These are phyloP conservation scores for Mariannaea sp. DNA, from an alignment of 2,329 filamentous ascomycete species.

Conservation along the genomic window DNA sequence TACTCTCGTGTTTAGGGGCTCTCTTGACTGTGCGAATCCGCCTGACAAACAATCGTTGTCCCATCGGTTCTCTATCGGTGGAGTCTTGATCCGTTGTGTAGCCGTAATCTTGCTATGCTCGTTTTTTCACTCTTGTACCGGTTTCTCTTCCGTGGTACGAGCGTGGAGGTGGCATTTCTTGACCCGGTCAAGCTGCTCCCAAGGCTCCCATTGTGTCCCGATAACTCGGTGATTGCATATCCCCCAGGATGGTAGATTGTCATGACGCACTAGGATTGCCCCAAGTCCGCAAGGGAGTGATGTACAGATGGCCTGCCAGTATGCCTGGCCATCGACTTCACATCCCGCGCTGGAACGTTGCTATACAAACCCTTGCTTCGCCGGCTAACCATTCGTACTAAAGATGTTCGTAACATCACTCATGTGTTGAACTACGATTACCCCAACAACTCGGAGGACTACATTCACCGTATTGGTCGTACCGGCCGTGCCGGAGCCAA, in stretches of 20 bases:
- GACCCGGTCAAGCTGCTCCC: slow-evolving; percentile 73
- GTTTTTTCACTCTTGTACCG: slow-evolving; percentile 76
- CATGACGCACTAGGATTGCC: slow-evolving; percentile 61
- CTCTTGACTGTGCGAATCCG: slow-evolving; percentile 87
- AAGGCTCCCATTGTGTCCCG: slow-evolving; percentile 59
- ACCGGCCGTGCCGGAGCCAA: slow-evolving; percentile 93
- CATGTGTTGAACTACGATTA: slow-evolving; percentile 99
- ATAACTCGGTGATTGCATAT: slow-evolving; percentile 61
- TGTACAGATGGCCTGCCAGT: slow-evolving; percentile 54
- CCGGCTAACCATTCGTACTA: slow-evolving; percentile 75
- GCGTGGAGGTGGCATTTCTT: slow-evolving; percentile 79
- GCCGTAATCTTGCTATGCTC: slow-evolving; percentile 66
- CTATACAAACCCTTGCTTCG: slow-evolving; percentile 58
- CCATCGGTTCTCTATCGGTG: slow-evolving; percentile 79
- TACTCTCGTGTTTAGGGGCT: slow-evolving; percentile 91
- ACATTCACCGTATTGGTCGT: slow-evolving; percentile 95
- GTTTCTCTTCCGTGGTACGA: slow-evolving; percentile 67
- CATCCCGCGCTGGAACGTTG: slow-evolving; percentile 65
- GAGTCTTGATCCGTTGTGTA: slow-evolving; percentile 74
- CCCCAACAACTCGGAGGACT: slow-evolving; percentile 98
- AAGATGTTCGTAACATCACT: slow-evolving; percentile 99
- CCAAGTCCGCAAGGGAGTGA: slow-evolving; percentile 60
- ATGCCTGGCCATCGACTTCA: slow-evolving; percentile 53
- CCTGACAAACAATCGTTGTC: slow-evolving; percentile 82
- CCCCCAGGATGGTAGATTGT: slow-evolving; percentile 56